Percentiles rank a stretch among this genome's conserved stretches.
Evolutionary conservation across 306 rosid genomes (phyloP).

Genomic region (Cucurbita pepo): DNA sequence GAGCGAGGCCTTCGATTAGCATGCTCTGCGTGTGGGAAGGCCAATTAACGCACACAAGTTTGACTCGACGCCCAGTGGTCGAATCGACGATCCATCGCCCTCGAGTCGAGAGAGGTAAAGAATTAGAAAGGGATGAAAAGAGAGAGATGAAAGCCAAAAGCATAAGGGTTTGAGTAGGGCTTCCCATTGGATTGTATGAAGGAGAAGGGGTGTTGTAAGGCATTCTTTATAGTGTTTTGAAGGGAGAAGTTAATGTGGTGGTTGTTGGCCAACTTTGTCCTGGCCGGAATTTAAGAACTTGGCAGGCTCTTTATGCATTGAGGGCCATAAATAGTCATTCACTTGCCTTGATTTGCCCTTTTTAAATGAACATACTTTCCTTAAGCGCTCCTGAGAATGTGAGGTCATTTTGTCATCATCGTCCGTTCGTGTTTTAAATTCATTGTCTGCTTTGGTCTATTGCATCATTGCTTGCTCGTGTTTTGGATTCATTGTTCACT

Average conservation of each 20-base stretch:
- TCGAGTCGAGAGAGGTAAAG: slow-evolving; percentile 27
- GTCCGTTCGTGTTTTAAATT: too few relatives aligned
- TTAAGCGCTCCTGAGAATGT: background rate
- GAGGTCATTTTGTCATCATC: background rate
- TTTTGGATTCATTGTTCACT: too few relatives aligned
- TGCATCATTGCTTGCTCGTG: too few relatives aligned
- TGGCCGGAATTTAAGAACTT: background rate
- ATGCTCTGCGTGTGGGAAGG: slow-evolving; percentile 26
- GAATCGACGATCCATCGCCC: slow-evolving; percentile 33
- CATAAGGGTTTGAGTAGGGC: background rate
- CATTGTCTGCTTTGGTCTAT: too few relatives aligned
- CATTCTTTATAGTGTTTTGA: background rate
- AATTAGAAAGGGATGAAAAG: background rate
- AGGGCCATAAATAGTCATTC: background rate
- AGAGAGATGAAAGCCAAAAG: background rate
- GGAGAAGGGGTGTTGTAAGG: background rate
- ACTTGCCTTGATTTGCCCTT: background rate
- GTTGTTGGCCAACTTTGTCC: slow-evolving; percentile 1
- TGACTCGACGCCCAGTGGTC: slow-evolving; percentile 14
- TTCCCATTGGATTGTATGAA: background rate
- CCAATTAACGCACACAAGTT: slow-evolving; percentile 27
- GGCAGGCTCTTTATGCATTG: slow-evolving; percentile 2
- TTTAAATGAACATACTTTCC: background rate
- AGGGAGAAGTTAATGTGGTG: background rate
- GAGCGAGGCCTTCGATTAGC: slow-evolving; percentile 35